These are phyloP conservation scores for Chaetomiaceae sp. DNA, from an alignment of 2,329 filamentous ascomycete genomes.

Conservation along the genomic window DNA sequence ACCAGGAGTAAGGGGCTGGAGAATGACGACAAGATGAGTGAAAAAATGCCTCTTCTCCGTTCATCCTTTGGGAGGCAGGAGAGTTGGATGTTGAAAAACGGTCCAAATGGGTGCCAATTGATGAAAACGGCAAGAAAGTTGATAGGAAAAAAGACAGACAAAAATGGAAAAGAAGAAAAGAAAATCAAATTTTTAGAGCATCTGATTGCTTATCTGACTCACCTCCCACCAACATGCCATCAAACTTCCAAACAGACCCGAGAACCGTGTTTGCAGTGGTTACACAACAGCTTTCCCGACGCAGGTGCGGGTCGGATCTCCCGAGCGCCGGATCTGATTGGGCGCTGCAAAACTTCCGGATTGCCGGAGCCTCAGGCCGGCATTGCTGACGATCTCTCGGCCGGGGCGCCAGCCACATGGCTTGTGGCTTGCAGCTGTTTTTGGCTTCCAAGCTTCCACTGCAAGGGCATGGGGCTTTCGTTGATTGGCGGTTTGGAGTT, in stretches of 20 bases:
- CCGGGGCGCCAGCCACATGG: conserved; percentile 1
- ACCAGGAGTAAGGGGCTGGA: conserved; percentile 9
- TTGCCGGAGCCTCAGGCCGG: background rate
- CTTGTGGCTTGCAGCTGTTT: no score
- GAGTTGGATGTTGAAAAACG: no score
- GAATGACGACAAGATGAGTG: conserved; percentile 21
- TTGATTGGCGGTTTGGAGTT: no score
- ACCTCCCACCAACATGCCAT: background rate
- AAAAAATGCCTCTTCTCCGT: conserved; percentile 10
- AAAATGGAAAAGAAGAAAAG: background rate
- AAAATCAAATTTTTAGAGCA: background rate
- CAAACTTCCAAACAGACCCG: background rate
- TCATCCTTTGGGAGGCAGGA: background rate
- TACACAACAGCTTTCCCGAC: conserved; percentile 5
- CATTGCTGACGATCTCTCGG: background rate
- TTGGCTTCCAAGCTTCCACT: no score
- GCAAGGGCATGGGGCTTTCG: no score
- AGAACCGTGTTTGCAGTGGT: conserved; percentile 9
- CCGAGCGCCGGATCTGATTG: conserved; percentile 2
- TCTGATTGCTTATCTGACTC: background rate
- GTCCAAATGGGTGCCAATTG: no score
- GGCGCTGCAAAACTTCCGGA: conserved; percentile 1
- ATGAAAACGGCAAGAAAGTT: background rate
- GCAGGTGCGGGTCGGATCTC: conserved; percentile 7
- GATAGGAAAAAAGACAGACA: no score